Evolutionary conservation across 139 green algal species (phyloP), one percentile per base, ranked within the genome.

Genomic region (Chlorella sp.): DNA sequence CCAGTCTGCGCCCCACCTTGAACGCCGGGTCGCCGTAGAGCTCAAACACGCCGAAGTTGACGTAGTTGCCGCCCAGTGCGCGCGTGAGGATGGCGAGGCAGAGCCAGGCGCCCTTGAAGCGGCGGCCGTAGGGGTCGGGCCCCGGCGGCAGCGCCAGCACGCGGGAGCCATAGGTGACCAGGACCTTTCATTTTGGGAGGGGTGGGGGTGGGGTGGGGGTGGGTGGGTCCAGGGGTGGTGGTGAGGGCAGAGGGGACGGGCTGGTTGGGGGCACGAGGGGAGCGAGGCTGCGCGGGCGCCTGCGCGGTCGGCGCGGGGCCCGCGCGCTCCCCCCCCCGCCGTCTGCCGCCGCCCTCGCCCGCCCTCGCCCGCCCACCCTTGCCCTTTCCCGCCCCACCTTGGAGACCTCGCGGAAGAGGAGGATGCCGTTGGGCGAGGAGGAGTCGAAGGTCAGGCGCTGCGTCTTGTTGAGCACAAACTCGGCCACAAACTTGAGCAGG

Each of bases 21-120:
- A 98, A 88, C 8, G 95, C 94, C 1, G 87, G 83, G 82, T 99
- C 96, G 2, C 93, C 93, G 79, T 99, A 99, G 4, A 99, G 90
- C 40, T 98, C 95, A 90, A 99, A 99, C 17, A 99, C 95, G 0
- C 95, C 96, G 89, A 99, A 99, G 83, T 98, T 99, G 72, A 98
- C 95, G 84, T 99, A 99, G 72, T 94, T 95, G 79, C 96, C 96
- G 63, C 77, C 90, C 77, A 99, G 90, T 0, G 93, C 93, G 31
- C 91, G 85, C 17, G 87, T 83, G 46, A 97, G 86, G 71, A 97
- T 90, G 27, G 85, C 86, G 43, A 98, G 79, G 79, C 89, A 94
- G 0, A 98, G 78, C 92, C 92, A 98, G 59, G 95, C 95, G 64
- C 96, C 96, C 90, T 99, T 99, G 89, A 97, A 98, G 74, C 88